Conservation (phyloP, 805 yeast genomes). For the Isabelozyma rhagii region DNA sequence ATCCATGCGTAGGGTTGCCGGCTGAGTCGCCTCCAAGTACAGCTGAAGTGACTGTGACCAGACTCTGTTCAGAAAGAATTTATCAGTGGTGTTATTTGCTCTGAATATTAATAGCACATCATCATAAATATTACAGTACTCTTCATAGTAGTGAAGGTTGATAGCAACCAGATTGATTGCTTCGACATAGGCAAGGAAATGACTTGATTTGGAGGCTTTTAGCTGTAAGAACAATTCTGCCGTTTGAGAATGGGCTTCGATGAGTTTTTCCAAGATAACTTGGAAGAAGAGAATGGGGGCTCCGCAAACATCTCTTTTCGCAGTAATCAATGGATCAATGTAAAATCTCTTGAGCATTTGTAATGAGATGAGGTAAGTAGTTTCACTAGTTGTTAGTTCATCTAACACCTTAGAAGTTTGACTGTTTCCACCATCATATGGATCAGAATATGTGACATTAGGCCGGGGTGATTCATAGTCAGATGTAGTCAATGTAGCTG, state of each 20-base stretch:
- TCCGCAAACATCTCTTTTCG: slow-evolving; percentile 9
- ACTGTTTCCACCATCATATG: too few species aligned
- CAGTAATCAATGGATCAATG: slow-evolving; percentile 33
- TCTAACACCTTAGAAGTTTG: slow-evolving; percentile 25
- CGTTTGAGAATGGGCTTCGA: background rate
- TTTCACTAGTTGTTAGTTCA: slow-evolving; percentile 50
- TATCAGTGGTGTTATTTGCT: slow-evolving; percentile 18
- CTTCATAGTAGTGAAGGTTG: slow-evolving; percentile 24
- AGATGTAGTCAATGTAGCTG: background rate
- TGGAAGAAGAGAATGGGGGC: slow-evolving; percentile 25
- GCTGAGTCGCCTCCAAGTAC: slow-evolving; percentile 43
- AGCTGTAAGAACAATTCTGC: slow-evolving; percentile 1
- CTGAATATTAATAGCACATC: slow-evolving; percentile 29
- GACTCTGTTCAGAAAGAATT: slow-evolving; percentile 3
- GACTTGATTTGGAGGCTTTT: slow-evolving; percentile 11
- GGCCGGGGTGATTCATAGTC: background rate
- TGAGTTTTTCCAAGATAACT: background rate
- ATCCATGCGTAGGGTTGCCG: slow-evolving; percentile 34
- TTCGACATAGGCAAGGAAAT: background rate
- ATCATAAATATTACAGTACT: slow-evolving; percentile 30
- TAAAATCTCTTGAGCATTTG: slow-evolving; percentile 42
- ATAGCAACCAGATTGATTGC: background rate
- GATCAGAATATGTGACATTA: background rate
- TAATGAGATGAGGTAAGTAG: slow-evolving; percentile 43
- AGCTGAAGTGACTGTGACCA: slow-evolving; percentile 31